phyloP scores from a whole-genome alignment of 352 stramenopile genomes.

The Nothophytophthora sp. region DNA sequence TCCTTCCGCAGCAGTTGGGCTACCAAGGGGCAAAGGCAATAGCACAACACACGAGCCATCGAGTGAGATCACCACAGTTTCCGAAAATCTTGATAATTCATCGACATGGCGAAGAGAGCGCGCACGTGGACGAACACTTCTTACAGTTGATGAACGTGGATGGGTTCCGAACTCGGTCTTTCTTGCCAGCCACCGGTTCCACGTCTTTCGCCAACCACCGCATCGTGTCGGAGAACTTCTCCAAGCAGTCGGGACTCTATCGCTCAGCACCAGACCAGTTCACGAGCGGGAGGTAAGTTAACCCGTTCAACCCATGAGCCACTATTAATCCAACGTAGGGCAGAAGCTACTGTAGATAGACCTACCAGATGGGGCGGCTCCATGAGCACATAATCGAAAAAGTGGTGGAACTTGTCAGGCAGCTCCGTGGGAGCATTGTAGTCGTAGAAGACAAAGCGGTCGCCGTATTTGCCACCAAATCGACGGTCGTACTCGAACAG shows the following conservation, averaged over 20 bases:
- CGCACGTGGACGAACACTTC: not conserved
- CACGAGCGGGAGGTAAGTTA: no score
- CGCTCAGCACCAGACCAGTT: not conserved
- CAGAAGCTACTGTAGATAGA: not conserved
- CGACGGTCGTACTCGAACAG: constrained; percentile 55
- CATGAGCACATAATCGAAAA: constrained; percentile 57
- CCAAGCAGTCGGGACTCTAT: constrained; percentile 45
- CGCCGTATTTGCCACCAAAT: constrained; percentile 49
- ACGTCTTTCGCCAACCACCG: constrained; percentile 42
- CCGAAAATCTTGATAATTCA: no score
- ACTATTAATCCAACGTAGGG: no score
- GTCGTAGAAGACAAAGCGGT: constrained; percentile 53
- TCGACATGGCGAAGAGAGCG: not conserved
- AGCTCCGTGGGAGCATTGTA: constrained; percentile 44
- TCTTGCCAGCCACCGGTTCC: constrained; percentile 25
- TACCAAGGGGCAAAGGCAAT: constrained; percentile 11
- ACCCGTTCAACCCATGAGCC: not conserved
- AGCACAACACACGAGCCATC: not conserved
- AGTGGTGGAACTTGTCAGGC: constrained; percentile 49
- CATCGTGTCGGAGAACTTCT: constrained; percentile 54
- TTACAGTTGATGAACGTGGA: constrained; percentile 56
- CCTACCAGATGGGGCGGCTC: constrained; percentile 47
- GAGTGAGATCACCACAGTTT: no score
- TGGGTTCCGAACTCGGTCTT: constrained; percentile 36
- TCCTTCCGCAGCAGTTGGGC: constrained; percentile 42